Conservation (phyloP, 169 alveolate species). For the Plasmodium gonderi region DNA sequence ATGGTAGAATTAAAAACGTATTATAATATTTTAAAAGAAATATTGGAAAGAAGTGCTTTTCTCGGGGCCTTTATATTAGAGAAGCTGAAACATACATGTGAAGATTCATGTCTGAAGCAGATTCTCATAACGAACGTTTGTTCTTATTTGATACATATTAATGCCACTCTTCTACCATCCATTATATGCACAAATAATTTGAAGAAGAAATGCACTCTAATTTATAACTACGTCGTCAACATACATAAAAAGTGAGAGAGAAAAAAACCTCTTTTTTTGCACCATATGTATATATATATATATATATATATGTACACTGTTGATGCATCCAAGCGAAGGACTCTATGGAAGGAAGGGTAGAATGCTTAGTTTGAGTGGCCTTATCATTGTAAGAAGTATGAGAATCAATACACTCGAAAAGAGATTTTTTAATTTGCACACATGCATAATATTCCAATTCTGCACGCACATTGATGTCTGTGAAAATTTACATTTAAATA, state of each 20-base stretch:
- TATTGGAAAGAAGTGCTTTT: slow-evolving; percentile 58
- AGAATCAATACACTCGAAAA: too few relatives aligned
- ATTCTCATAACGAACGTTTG: slow-evolving; percentile 48
- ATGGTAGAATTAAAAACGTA: slow-evolving; percentile 14
- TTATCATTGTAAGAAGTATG: too few relatives aligned
- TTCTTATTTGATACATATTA: slow-evolving; percentile 57
- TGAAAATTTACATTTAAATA: too few relatives aligned
- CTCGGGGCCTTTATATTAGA: slow-evolving; percentile 61
- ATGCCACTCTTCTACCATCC: slow-evolving; percentile 50
- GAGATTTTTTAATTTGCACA: too few relatives aligned
- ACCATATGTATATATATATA: too few relatives aligned
- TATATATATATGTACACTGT: too few relatives aligned
- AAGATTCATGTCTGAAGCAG: slow-evolving; percentile 49
- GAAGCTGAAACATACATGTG: slow-evolving; percentile 19
- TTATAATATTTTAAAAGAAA: slow-evolving; percentile 53
- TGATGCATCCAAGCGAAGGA: too few relatives aligned
- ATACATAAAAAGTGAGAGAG: slow-evolving; percentile 37
- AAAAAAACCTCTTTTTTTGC: not conserved
- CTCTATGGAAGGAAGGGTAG: too few relatives aligned
- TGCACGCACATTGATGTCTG: too few relatives aligned
- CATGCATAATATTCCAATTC: too few relatives aligned
- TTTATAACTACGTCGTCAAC: slow-evolving; percentile 44
- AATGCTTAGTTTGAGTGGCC: too few relatives aligned
- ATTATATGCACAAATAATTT: slow-evolving; percentile 41
- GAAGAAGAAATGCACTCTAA: slow-evolving; percentile 53